Evolutionary conservation across 306 rosid species (phyloP).

Genomic region (Cucumis sativus): Cucumber_9930_V3 NC_026660.2:6760501-6761000

Average conservation of each 20-base stretch:
- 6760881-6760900: neutral
- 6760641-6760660: neutral
- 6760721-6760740: neutral
- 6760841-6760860: neutral
- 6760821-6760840: neutral
- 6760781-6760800: neutral
- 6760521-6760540: neutral
- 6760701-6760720: slow-evolving; percentile 7
- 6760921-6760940: neutral
- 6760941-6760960: neutral
- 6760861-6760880: neutral
- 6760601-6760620: slow-evolving; percentile 12
- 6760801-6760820: neutral
- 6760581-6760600: neutral
- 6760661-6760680: neutral
- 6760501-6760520: neutral
- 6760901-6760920: neutral
- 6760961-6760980: neutral
- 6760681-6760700: slow-evolving; percentile 1
- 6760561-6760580: neutral
- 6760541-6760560: neutral
- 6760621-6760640: slow-evolving; percentile 5
- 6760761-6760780: neutral
- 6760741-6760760: neutral
- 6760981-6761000: neutral